Evolutionary conservation across 768 basidiomycete genomes (phyloP).

Genomic region (Nidularia sp.): DNA sequence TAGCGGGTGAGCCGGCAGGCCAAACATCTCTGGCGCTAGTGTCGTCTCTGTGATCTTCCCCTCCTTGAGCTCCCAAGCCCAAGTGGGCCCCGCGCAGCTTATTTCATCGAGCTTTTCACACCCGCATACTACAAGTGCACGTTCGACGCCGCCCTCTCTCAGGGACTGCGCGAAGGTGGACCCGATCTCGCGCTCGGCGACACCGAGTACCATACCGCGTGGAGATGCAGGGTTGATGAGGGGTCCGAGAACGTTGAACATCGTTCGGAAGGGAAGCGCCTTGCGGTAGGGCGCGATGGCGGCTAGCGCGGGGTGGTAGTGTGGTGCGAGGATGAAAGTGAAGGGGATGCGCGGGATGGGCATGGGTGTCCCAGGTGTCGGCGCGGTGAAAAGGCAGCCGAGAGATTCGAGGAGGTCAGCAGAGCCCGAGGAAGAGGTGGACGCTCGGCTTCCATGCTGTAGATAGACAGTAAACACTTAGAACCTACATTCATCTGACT

Average conservation of each 20-base stretch:
- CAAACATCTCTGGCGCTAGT: slow-evolving; percentile 74
- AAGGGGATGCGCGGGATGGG: slow-evolving; percentile 72
- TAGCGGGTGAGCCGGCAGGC: slow-evolving; percentile 68
- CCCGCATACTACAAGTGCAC: slow-evolving; percentile 92
- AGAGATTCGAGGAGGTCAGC: slow-evolving; percentile 89
- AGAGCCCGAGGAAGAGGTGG: slow-evolving; percentile 91
- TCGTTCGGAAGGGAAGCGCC: slow-evolving; percentile 87
- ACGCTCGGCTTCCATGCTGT: slow-evolving; percentile 88
- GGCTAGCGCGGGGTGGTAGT: slow-evolving; percentile 88
- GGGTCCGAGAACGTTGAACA: slow-evolving; percentile 95
- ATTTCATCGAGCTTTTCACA: slow-evolving; percentile 92
- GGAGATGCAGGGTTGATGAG: slow-evolving; percentile 90
- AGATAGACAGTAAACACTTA: slow-evolving; percentile 3
- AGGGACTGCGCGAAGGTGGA: slow-evolving; percentile 76
- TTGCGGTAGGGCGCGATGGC: slow-evolving; percentile 81
- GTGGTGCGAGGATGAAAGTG: slow-evolving; percentile 89
- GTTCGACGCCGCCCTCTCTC: slow-evolving; percentile 66
- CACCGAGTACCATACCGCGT: slow-evolving; percentile 86
- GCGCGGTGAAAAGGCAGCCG: slow-evolving; percentile 69
- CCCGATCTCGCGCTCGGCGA: slow-evolving; percentile 80
- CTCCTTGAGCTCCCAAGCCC: slow-evolving; percentile 76
- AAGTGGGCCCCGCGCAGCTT: slow-evolving; percentile 87
- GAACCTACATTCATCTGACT: not conserved
- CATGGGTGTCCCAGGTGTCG: slow-evolving; percentile 51
- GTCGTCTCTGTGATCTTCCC: slow-evolving; percentile 59